Base-by-base conservation (phyloP, 2,329 filamentous ascomycete species). In the Westerdykella aurantiaca region DNA sequence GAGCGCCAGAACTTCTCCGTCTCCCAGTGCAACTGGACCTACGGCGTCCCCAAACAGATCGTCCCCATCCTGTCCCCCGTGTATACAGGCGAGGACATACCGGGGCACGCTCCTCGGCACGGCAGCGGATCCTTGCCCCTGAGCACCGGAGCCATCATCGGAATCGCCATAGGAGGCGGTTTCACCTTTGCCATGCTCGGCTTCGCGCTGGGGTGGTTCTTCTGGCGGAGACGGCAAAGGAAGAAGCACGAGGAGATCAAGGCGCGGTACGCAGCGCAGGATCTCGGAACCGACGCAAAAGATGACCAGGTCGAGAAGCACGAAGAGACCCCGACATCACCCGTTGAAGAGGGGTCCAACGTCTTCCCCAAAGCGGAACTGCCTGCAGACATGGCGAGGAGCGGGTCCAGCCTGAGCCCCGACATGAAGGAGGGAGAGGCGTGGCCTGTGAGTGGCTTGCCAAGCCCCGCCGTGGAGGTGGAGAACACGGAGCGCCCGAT, bases 321-420 rank as follows among this genome's bases (percentile, higher is more conserved):
- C 6, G 61, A 63, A 17, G 56, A 61, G 18, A 39, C 50, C 18
- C 52, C 56, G 14, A 53, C 39, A 17, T 59, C 58, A 38, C 51
- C 55, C 18, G 45, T 50, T 12, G 48, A 45, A 13, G 61, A 59
- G 12, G 45, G 50, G 3, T 55, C 54, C 16, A 61, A 54, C 7
- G 69, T 72, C 11, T 68, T 72, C 34, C 67, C 67, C 12, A 75
- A 75, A 48, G 72, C 72, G 17, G 72, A 76, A 49, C 56, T 76
- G 18, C 58, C 64, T 25, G 60, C 55, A 1, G 40, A 31, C 29
- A 47, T 48, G 48, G 66, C 66, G 51, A 41, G 56, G 51, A 41
- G 56, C 46, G 13, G 47, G 31, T 43, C 50, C 23, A 55, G 56
- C 40, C 29, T 57, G 38, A 38, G 45, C 17, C 46, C 45, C 21